Evolutionary conservation across 192 early-diverging fungal genomes (phyloP), one percentile per base, ranked within the genome.

Genomic region (Coemansia pectinata): DNA sequence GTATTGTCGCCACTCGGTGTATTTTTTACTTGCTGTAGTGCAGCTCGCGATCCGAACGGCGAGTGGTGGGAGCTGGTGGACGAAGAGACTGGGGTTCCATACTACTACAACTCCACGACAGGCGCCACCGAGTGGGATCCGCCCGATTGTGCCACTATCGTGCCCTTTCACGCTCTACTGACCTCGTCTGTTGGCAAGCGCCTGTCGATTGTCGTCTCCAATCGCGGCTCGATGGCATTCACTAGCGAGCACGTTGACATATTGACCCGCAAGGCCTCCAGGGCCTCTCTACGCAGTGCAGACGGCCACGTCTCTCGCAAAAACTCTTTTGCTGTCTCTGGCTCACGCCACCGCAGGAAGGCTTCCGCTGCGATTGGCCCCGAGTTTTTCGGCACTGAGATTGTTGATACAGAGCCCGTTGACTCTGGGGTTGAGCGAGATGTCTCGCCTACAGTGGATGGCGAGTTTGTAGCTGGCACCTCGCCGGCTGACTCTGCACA

Each of bases 41-140:
- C 89, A 47, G 87, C 88, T 25, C 88, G 78, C 67, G 87, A 92
- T 75, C 90, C 87, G 23, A 85, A 86, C 50, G 88, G 88, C 73
- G 97, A 99, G 72, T 99, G 95, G 94, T 99, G 97, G 97, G 95
- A 99, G 85, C 88, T 96, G 31, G 90, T 89, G 70, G 95, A 97
- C 77, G 92, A 96, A 38, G 78, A 90, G 40, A 86, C 91, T 41
- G 88, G 93, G 52, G 74, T 93, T 55, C 94, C 94, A 7, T 99
- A 96, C 72, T 98, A 95, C 79, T 97, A 98, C 85, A 91, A 96
- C 82, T 91, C 95, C 4, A 81, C 82, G 48, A 93, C 95, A 0
- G 90, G 91, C 42, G 85, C 90, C 50, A 96, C 95, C 33, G 94
- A 95, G 74, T 99, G 97, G 97, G 74, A 86, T 27, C 76, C 87